Base-by-base conservation (phyloP, 768 basidiomycete genomes). In the Chiua virens region DNA sequence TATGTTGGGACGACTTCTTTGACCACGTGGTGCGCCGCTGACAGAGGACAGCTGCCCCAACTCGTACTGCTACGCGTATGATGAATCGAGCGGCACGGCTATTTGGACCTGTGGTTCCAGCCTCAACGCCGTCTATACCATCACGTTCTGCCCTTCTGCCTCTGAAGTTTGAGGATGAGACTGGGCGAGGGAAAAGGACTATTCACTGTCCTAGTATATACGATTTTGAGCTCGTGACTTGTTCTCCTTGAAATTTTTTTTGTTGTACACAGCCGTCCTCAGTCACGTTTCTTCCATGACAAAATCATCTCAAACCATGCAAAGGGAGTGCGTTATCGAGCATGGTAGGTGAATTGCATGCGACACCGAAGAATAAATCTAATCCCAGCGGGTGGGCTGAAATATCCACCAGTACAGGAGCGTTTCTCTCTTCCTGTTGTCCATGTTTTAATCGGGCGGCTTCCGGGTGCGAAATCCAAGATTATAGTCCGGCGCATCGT, bases 21-120 rank as follows among this genome's bases (percentile, higher is more conserved):
- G 54, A 57, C 27, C 11, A 25, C n/a, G 20, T 21, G 10, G 18
- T 27, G 15, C 8, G 3, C 8, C 8, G 3, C 8, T 41, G 32
- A 44, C 66, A 77, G 73, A 76, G 66, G 52, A 35, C 42, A 74
- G 71, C 54, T 77, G 71, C 63, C 75, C 74, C 38, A 72, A 75
- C 57, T 63, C 77, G 18, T 80, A 80, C 47, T 79, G 72, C 6
- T 81, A 79, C 48, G 75, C 79, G 4, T 81, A 71, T 58, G 81
- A 81, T 54, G 78, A 81, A 53, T 58, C 66, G 37, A 73, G 67
- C 42, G 74, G 71, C 1, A 75, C 73, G 1, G 77, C 79, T 5
- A 58, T 80, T 34, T 78, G 68, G 71, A 74, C 73, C 1, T 82
- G 80, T 53, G 23, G 63, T 21, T 62, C 73, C 1, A 38, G 20